phyloP scores from a whole-genome alignment of 2,329 filamentous ascomycete genomes.

The Fonsecaea erecta region DNA sequence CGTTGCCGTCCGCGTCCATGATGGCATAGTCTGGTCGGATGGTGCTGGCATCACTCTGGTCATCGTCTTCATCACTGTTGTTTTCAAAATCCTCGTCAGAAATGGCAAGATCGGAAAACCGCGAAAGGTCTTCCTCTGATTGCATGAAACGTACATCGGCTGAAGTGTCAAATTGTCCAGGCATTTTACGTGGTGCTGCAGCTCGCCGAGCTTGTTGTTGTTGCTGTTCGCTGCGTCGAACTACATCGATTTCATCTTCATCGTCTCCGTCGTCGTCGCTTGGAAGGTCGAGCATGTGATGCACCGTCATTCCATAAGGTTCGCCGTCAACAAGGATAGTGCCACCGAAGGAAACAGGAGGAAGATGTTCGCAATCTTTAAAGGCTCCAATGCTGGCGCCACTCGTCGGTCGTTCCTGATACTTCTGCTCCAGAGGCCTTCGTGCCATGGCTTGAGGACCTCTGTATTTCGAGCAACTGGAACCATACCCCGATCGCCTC shows the following conservation, averaged over 20 bases:
- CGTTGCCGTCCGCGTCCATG: conserved; percentile 46
- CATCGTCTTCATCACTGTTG: conserved; percentile 32
- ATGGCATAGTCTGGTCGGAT: conserved; percentile 43
- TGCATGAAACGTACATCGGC: conserved; percentile 46
- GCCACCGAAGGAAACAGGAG: conserved; percentile 88
- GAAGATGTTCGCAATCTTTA: conserved; percentile 80
- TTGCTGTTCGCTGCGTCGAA: conserved; percentile 36
- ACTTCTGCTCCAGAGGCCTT: conserved; percentile 65
- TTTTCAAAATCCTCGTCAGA: conserved; percentile 52
- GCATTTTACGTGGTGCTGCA: conserved; percentile 45
- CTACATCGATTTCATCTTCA: conserved; percentile 45
- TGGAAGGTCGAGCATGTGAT: conserved; percentile 83
- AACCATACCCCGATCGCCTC: conserved; percentile 32
- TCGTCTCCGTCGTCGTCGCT: conserved; percentile 59
- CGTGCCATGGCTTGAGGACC: conserved; percentile 20
- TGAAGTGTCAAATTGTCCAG: conserved; percentile 37
- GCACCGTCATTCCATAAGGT: conserved; percentile 92
- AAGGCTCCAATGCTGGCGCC: conserved; percentile 94
- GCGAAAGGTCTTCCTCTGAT: conserved; percentile 45
- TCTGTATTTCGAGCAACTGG: conserved; percentile 13
- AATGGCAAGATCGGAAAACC: conserved; percentile 55
- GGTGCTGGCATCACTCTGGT: conserved; percentile 33
- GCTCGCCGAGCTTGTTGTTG: conserved; percentile 48
- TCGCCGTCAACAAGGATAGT: conserved; percentile 82
- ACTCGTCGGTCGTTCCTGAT: conserved; percentile 77